Conservation (phyloP, 495 filamentous ascomycete genomes). For the Aspergillus hancockii region DNA sequence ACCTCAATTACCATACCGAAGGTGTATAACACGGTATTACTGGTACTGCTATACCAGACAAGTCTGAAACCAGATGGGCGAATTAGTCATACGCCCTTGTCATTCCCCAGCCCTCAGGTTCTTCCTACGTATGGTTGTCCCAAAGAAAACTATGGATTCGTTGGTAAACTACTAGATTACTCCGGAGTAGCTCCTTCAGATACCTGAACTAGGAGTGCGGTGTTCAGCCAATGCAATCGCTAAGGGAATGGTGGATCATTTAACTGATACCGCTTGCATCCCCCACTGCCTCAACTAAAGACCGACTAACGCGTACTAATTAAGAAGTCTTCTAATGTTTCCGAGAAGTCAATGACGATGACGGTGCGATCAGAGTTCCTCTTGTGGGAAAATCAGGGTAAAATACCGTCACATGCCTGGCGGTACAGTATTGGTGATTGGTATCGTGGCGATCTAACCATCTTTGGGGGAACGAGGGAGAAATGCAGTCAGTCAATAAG, state of each 20-base stretch:
- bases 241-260: conserved; percentile 1
- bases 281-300: not conserved
- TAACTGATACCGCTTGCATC: conserved; percentile 20
- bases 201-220: conserved; percentile 2
- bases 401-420: not conserved
- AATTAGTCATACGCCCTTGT: not conserved
- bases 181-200: not conserved
- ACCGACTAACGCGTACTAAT: not conserved
- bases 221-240: conserved; percentile 16
- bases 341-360: conserved; percentile 17
- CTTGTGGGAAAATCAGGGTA: not conserved
- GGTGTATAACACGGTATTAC: not conserved
- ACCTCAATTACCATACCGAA: not conserved
- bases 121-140: not conserved
- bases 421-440: not conserved
- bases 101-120: not conserved
- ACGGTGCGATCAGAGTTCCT: conserved; percentile 1
- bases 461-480: not conserved
- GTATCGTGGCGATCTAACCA: not conserved
- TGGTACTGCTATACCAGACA: not conserved
- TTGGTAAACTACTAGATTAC: not conserved
- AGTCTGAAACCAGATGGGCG: conserved; percentile 1
- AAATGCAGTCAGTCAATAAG: too few relatives aligned
- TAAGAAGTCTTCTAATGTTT: not conserved
- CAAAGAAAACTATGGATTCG: not conserved